Conservation (phyloP, 495 filamentous ascomycete genomes). For the Aspergillus wentii region DNA sequence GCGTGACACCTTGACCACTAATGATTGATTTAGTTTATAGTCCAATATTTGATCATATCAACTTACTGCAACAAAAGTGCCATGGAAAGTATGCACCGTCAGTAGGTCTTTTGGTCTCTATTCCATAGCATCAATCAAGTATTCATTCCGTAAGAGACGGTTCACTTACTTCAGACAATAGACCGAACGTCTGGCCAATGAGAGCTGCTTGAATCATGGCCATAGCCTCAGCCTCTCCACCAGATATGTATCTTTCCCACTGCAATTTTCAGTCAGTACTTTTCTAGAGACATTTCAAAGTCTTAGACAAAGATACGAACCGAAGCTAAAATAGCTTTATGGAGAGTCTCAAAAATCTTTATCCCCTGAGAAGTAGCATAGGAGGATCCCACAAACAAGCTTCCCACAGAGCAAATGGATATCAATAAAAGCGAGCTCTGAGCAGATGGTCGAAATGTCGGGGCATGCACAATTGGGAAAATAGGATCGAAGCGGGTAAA, state of each 20-base stretch:
- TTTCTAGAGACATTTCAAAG: too few species aligned
- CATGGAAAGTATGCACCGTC: slow-evolving; percentile 27
- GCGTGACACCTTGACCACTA: slow-evolving; percentile 8
- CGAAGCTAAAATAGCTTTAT: slow-evolving; percentile 29
- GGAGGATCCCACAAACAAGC: slow-evolving; percentile 24
- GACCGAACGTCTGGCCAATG: slow-evolving; percentile 31
- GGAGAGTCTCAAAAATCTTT: slow-evolving; percentile 27
- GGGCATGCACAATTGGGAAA: slow-evolving; percentile 27
- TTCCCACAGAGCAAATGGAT: slow-evolving; percentile 25
- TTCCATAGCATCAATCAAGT: too few species aligned
- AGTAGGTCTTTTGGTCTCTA: slow-evolving; percentile 17
- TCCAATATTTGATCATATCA: not conserved
- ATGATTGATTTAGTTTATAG: slow-evolving; percentile 4
- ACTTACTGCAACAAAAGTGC: slow-evolving; percentile 24
- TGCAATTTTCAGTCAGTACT: too few species aligned
- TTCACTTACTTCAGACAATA: slow-evolving; percentile 20
- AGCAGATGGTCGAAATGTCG: slow-evolving; percentile 22
- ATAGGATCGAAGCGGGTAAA: slow-evolving; percentile 23
- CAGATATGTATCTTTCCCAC: slow-evolving; percentile 12
- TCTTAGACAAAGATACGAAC: too few species aligned
- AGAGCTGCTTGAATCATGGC: slow-evolving; percentile 27
- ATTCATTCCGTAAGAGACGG: not conserved
- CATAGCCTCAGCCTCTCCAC: slow-evolving; percentile 4
- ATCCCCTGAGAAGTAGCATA: slow-evolving; percentile 18
- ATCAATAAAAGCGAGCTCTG: slow-evolving; percentile 15